These are phyloP conservation scores for Hysterium pulicare DNA, from an alignment of 2,329 filamentous ascomycete species.

Conservation along the genomic window DNA sequence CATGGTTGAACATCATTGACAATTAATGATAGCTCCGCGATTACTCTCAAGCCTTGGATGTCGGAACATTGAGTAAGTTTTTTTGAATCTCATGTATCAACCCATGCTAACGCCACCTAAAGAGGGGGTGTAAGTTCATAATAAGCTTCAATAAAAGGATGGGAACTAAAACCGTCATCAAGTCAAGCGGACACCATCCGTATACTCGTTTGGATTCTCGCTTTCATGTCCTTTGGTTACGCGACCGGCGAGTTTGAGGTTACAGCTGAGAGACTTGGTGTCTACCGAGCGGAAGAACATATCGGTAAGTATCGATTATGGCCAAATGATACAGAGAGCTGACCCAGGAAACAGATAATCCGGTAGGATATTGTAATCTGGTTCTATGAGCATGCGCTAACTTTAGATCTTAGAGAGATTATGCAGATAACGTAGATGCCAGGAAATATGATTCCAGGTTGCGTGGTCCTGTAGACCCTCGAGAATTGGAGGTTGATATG, in stretches of 20 bases:
- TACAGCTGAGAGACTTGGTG: slow-evolving; percentile 50
- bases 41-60: slow-evolving; percentile 53
- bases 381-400: neutral
- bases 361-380: slow-evolving; percentile 8
- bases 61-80: slow-evolving; percentile 52
- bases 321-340: too few relatives aligned
- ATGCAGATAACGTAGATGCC: slow-evolving; percentile 71
- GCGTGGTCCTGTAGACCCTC: slow-evolving; percentile 65
- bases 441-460: slow-evolving; percentile 77
- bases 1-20: too few relatives aligned
- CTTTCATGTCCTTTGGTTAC: slow-evolving; percentile 56
- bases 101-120: slow-evolving; percentile 22
- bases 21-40: slow-evolving; percentile 27
- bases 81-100: neutral
- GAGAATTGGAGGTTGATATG: slow-evolving; percentile 46
- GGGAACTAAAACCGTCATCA: neutral
- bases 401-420: slow-evolving; percentile 30
- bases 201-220: slow-evolving; percentile 53
- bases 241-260: slow-evolving; percentile 57
- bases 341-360: too few relatives aligned
- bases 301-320: too few relatives aligned
- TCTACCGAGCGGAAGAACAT: slow-evolving; percentile 51
- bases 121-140: neutral
- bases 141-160: too few relatives aligned
- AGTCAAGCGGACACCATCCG: slow-evolving; percentile 50